Evolutionary conservation across 2,329 filamentous ascomycete species (phyloP).

Genomic region (Nigrospora osmanthi): DNA sequence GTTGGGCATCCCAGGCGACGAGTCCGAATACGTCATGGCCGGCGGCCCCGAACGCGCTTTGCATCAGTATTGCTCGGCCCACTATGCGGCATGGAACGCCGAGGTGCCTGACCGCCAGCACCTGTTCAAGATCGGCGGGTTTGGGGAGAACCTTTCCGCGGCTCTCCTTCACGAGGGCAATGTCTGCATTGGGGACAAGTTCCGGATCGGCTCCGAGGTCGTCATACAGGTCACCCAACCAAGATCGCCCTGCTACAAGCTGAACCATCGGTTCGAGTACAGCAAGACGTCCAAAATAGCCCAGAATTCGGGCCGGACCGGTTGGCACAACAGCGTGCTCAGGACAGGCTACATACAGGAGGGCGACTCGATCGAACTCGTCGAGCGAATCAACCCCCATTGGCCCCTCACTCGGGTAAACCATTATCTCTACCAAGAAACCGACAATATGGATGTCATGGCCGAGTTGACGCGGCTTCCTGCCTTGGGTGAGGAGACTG

Average conservation of each 20-base stretch:
- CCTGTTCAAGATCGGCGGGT: conserved; percentile 48
- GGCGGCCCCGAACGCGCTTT: conserved; percentile 56
- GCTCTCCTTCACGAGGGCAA: conserved; percentile 50
- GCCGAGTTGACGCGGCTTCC: conserved; percentile 12
- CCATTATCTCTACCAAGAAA: conserved; percentile 3
- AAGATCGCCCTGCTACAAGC: conserved; percentile 57
- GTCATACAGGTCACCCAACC: conserved; percentile 53
- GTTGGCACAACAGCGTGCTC: conserved; percentile 58
- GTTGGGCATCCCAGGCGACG: conserved; percentile 48
- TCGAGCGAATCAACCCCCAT: conserved; percentile 2
- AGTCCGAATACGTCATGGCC: conserved; percentile 52
- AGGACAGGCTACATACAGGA: conserved; percentile 40
- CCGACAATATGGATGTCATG: too few relatives aligned
- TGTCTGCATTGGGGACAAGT: conserved; percentile 57
- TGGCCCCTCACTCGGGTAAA: conserved; percentile 1
- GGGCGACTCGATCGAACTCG: conserved; percentile 3
- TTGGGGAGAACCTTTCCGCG: conserved; percentile 57
- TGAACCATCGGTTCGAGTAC: conserved; percentile 58
- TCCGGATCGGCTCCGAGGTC: conserved; percentile 36
- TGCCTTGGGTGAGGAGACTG: conserved; percentile 37
- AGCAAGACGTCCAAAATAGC: conserved; percentile 51
- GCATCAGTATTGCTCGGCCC: conserved; percentile 47
- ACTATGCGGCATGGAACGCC: conserved; percentile 46
- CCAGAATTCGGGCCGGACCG: conserved; percentile 48
- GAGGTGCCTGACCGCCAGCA: conserved; percentile 41